Evolutionary conservation across 208 protist genomes (phyloP).

Genomic region (Trichomonas vaginalis): DNA sequence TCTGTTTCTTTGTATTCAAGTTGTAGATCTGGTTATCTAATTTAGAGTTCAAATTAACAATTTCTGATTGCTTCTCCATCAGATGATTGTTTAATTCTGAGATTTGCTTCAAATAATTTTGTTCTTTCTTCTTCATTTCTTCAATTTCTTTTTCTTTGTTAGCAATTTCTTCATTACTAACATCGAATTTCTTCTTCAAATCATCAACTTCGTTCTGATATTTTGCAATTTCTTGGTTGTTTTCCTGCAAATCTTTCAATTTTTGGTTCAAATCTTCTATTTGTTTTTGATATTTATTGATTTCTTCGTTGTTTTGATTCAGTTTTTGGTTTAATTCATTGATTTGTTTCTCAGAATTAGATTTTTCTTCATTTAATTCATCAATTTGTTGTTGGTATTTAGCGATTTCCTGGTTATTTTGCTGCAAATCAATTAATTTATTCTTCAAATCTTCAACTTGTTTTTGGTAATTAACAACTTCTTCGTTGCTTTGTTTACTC

Average conservation of each 20-base stretch:
- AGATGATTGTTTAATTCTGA: background rate
- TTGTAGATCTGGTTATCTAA: background rate
- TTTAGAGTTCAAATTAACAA: background rate
- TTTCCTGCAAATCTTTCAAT: background rate
- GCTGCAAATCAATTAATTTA: no score
- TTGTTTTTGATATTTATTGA: background rate
- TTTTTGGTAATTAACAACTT: no score
- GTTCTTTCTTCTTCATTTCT: background rate
- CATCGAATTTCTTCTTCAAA: background rate
- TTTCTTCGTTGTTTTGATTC: background rate
- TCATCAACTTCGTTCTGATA: background rate
- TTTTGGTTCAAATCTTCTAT: background rate
- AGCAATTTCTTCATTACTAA: background rate
- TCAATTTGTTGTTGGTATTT: no score
- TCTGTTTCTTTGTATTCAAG: background rate
- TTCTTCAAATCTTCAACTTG: no score
- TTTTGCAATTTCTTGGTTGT: background rate
- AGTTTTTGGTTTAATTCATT: no score
- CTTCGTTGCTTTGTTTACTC: no score
- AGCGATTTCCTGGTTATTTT: no score
- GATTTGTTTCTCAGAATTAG: no score
- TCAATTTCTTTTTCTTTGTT: background rate
- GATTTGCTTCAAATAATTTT: background rate
- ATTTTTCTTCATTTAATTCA: no score
- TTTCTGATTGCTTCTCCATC: background rate